Evolutionary conservation across 768 basidiomycete genomes (phyloP).

Genomic region (Auriculariales sp.): DNA sequence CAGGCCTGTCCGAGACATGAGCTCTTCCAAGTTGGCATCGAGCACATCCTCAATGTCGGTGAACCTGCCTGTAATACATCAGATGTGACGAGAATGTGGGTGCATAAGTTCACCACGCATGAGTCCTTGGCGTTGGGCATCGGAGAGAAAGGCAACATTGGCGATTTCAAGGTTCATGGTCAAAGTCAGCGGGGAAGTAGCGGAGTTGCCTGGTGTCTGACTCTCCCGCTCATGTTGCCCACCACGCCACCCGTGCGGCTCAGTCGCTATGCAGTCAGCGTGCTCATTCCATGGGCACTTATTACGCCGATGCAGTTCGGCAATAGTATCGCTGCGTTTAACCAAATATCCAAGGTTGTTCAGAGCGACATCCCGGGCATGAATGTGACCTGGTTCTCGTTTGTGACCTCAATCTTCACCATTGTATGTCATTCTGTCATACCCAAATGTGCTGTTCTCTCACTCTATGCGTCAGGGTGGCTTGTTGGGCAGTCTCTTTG

Average conservation of each 20-base stretch:
- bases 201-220: no score
- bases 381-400: constrained; percentile 60
- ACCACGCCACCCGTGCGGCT: neutral
- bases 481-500: constrained; percentile 55
- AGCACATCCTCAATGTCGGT: constrained; percentile 34
- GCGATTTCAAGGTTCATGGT: neutral
- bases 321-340: constrained; percentile 85
- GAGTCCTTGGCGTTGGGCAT: neutral
- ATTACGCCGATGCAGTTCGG: constrained; percentile 42
- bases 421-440: constrained; percentile 6
- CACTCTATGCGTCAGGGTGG: constrained; percentile 60
- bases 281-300: constrained; percentile 2
- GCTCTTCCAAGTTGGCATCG: constrained; percentile 30
- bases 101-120: neutral
- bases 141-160: neutral
- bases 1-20: constrained; percentile 42
- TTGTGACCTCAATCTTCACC: constrained; percentile 77
- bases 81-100: neutral
- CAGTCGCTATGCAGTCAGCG: constrained; percentile 1
- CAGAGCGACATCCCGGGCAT: constrained; percentile 50
- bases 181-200: no score
- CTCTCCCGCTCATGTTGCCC: neutral
- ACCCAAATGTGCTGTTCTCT: no score
- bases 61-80: constrained; percentile 30
- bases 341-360: constrained; percentile 69